A percentile compares a stretch with the other conserved stretches of the same genome.
These are phyloP conservation scores for Fragaria nilgerrensis DNA, from an alignment of 306 rosid genomes.

Conservation along the genomic window DNA sequence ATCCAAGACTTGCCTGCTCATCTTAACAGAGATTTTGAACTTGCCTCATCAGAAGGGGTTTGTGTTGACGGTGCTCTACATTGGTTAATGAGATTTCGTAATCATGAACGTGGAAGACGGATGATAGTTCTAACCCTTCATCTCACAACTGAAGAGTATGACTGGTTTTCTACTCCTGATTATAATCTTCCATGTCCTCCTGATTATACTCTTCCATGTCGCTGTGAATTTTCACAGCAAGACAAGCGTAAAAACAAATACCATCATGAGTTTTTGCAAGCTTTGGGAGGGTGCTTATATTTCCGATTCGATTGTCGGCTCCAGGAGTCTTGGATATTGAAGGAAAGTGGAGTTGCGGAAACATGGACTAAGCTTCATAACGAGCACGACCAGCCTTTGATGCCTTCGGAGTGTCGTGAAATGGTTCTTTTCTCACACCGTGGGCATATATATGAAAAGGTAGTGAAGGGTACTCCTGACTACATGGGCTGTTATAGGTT, in stretches of 20 bases:
- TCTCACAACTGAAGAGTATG: not conserved
- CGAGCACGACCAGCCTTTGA: not conserved
- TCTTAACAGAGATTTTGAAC: not conserved
- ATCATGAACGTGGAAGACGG: not conserved
- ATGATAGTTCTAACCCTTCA: not conserved
- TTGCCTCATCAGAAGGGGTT: not conserved
- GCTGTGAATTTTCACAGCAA: not conserved
- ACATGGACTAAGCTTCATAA: not conserved
- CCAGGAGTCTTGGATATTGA: not conserved
- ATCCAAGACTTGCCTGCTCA: not conserved
- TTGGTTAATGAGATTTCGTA: not conserved
- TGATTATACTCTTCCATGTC: not conserved
- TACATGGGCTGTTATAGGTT: too few species aligned
- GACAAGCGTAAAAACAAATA: too few species aligned
- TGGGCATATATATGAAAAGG: not conserved
- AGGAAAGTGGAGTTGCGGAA: not conserved
- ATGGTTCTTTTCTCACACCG: not conserved
- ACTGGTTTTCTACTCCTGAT: not conserved
- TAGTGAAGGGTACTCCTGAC: too few species aligned
- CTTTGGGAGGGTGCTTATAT: not conserved
- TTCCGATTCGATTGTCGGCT: too few species aligned
- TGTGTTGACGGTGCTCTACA: not conserved
- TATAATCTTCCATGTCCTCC: too few species aligned
- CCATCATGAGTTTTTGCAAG: too few species aligned
- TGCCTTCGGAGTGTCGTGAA: not conserved